These are phyloP conservation scores for Gossypium turneri DNA, from an alignment of 345 rosid species.

Conservation along the genomic window DNA sequence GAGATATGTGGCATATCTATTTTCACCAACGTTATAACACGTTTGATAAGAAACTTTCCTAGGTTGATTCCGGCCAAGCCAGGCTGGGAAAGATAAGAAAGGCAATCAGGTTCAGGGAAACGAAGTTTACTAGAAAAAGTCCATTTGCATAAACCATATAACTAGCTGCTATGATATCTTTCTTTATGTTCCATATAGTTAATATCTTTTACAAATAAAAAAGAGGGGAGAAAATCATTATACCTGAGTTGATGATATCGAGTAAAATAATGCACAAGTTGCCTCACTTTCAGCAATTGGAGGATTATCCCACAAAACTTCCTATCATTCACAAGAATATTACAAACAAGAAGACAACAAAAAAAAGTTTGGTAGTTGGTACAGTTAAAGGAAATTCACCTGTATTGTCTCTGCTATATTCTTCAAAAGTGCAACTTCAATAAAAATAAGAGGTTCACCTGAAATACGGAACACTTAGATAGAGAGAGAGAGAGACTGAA, in stretches of 20 bases:
- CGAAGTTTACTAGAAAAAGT: neutral
- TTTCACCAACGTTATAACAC: conserved; percentile 79
- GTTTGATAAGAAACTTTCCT: conserved; percentile 89
- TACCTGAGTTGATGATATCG: conserved; percentile 96
- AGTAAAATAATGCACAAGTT: conserved; percentile 84
- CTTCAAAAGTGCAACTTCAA: conserved; percentile 91
- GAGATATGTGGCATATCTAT: conserved; percentile 83
- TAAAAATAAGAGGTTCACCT: conserved; percentile 98
- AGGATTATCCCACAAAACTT: conserved; percentile 93
- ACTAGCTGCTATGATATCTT: neutral
- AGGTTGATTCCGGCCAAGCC: conserved; percentile 97
- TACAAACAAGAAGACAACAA: conserved; percentile 7
- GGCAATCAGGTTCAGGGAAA: conserved; percentile 13
- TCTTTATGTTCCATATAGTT: neutral
- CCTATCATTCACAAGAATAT: conserved; percentile 40
- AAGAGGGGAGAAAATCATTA: neutral
- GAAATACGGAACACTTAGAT: conserved; percentile 9
- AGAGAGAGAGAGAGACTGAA: neutral
- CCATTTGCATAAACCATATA: neutral
- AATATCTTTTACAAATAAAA: neutral
- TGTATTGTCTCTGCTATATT: conserved; percentile 75
- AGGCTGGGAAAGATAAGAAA: conserved; percentile 57
- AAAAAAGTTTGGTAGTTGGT: neutral
- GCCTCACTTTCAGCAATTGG: conserved; percentile 75
- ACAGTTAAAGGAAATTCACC: conserved; percentile 30